Evolutionary conservation across 2,329 filamentous ascomycete species (phyloP), one percentile per base, ranked within the genome.

Genomic region (Phyllosticta ampelicida): DNA sequence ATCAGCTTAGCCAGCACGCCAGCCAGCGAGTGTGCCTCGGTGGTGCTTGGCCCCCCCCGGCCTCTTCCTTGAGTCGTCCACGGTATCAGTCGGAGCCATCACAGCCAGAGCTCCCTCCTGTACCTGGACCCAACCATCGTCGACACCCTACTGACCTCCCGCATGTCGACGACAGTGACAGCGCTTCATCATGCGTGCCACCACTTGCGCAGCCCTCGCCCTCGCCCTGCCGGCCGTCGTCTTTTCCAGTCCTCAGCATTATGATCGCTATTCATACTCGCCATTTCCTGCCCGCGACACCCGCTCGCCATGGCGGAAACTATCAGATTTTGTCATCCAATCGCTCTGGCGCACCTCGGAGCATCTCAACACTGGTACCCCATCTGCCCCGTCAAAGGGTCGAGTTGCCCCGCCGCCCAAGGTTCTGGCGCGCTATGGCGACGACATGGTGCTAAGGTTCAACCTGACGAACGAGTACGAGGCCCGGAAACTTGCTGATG

Each of bases 361-460:
- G 9, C 21, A 50, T 36, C 54, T 51, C 36, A 13, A 53, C 28
- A 9, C 36, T 9, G n/a, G 56, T 11, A n/a, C 52, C 13, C 23
- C 52, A 36, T 44, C 44, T 19, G 29, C 19, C n/a, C 53, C 49
- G 11, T 20, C 48, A 18, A 53, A 49, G 21, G 57, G 57, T 49
- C 57, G 57, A 10, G 21, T 53, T 13, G 56, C 57, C 16, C 62
- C 66, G 16, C 64, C 59, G 3, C 56, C 64, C 28, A 62, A 65
- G 26, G 63, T 70, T 30, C 61, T 70, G 28, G 73, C 77, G 29
- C 74, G 76, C 60, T 96, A 96, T 70, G 83, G 84, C 61, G 82
- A 86, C 62, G 86, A 96, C 71, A 79, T 96, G n/a, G 90, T 99
- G 16, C 75, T 97, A 62, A 85, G 94, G 48, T 96, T 97, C 78